Conservation (phyloP, 768 basidiomycete species). For the Tricholoma bakamatsutake region DNA sequence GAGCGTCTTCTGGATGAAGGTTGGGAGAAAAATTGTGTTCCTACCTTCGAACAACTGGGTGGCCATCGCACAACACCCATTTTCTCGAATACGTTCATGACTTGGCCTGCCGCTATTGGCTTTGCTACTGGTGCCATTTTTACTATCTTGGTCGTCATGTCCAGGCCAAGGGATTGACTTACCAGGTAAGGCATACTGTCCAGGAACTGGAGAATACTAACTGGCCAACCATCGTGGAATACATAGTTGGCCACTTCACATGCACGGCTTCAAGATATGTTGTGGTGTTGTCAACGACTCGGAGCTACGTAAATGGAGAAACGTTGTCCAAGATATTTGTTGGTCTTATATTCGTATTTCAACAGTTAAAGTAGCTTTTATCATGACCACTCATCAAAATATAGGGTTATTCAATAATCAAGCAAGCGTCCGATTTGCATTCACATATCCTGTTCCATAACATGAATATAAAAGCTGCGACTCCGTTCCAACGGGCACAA, state of each 20-base stretch:
- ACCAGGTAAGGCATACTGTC: neutral
- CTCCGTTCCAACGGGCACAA: constrained; percentile 55
- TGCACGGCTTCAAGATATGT: neutral
- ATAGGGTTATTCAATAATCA: neutral
- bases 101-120: constrained; percentile 26
- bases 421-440: constrained; percentile 75
- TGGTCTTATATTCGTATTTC: neutral
- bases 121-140: constrained; percentile 40
- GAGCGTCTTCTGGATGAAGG: constrained; percentile 69
- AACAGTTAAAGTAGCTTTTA: neutral
- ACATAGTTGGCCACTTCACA: neutral
- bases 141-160: constrained; percentile 17
- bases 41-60: constrained; percentile 36
- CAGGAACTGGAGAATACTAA: neutral
- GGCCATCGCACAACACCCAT: constrained; percentile 11
- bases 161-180: constrained; percentile 18
- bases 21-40: constrained; percentile 66
- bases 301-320: too few species aligned
- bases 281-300: neutral
- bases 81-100: neutral
- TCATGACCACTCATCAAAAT: neutral
- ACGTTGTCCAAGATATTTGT: neutral
- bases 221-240: neutral
- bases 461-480: constrained; percentile 78
- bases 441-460: constrained; percentile 88